phyloP scores from a whole-genome alignment of 1,139 yeast genomes.

The Hyphopichia fennica region DNA sequence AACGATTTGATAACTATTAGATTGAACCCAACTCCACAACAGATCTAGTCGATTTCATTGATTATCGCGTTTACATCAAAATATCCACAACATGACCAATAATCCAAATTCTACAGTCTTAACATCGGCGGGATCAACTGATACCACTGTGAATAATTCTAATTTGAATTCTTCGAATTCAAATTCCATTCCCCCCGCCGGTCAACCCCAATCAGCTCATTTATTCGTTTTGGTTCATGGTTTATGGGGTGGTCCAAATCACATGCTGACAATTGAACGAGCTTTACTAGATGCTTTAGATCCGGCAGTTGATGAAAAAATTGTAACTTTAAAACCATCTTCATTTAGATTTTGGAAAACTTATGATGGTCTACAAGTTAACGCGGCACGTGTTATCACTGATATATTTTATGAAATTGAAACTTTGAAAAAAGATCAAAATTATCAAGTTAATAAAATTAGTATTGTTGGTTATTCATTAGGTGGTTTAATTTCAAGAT shows the following conservation, averaged over 20 bases:
- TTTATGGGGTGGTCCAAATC: conserved; percentile 82
- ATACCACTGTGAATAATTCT: too few species aligned
- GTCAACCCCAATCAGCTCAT: conserved; percentile 41
- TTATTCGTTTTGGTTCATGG: conserved; percentile 84
- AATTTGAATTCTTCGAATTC: too few species aligned
- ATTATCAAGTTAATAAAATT: conserved; percentile 35
- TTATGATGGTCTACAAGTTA: conserved; percentile 76
- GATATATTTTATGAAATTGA: conserved; percentile 64
- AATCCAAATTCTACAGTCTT: too few species aligned
- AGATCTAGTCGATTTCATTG: too few species aligned
- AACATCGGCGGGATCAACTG: too few species aligned
- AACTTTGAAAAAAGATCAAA: conserved; percentile 39
- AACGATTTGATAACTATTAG: too few species aligned
- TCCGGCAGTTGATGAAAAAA: conserved; percentile 35
- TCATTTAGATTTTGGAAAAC: conserved; percentile 77
- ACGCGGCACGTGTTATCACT: conserved; percentile 66
- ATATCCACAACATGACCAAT: too few species aligned
- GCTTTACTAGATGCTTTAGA: conserved; percentile 44
- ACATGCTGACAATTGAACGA: conserved; percentile 61
- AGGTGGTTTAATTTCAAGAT: conserved; percentile 52
- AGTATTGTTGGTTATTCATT: conserved; percentile 47
- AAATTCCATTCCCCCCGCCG: too few species aligned
- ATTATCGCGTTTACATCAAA: too few species aligned
- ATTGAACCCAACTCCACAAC: too few species aligned
- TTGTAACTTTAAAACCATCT: conserved; percentile 63